phyloP scores from a whole-genome alignment of 73 alveolate genomes.

The Paramecium tetraurelia region DNA sequence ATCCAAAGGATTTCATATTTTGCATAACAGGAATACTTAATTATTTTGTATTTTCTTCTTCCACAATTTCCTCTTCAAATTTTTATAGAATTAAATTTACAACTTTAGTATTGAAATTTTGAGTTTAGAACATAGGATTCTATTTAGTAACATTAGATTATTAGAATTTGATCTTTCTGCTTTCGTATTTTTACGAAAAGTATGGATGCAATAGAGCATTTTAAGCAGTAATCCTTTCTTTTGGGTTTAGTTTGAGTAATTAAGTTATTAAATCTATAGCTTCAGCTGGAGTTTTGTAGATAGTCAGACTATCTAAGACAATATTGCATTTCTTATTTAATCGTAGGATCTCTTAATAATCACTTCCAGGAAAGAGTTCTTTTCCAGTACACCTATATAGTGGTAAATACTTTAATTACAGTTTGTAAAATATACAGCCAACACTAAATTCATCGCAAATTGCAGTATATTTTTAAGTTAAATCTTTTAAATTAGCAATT shows the following conservation, averaged over 20 bases:
- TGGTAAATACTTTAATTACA: neutral
- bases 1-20: slow-evolving; percentile 27
- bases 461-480: neutral
- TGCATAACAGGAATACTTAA: slow-evolving; percentile 4
- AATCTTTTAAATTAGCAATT: slow-evolving; percentile 52
- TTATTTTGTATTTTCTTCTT: slow-evolving; percentile 13
- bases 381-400: slow-evolving; percentile 48
- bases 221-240: slow-evolving; percentile 62
- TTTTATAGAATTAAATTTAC: neutral
- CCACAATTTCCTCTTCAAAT: neutral
- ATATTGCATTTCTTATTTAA: slow-evolving; percentile 40
- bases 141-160: neutral
- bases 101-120: neutral
- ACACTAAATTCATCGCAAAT: slow-evolving; percentile 61
- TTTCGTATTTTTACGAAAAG: neutral
- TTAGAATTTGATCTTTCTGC: slow-evolving; percentile 14
- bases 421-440: slow-evolving; percentile 53
- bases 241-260: slow-evolving; percentile 62
- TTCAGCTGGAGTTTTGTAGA: slow-evolving; percentile 59
- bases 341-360: slow-evolving; percentile 41
- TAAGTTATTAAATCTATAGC: slow-evolving; percentile 64
- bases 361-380: slow-evolving; percentile 60
- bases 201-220: slow-evolving; percentile 65
- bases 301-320: neutral
- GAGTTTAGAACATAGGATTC: neutral